Conservation (phyloP, 2,329 filamentous ascomycete genomes). For the Rhytidhysteron rufulum region DNA sequence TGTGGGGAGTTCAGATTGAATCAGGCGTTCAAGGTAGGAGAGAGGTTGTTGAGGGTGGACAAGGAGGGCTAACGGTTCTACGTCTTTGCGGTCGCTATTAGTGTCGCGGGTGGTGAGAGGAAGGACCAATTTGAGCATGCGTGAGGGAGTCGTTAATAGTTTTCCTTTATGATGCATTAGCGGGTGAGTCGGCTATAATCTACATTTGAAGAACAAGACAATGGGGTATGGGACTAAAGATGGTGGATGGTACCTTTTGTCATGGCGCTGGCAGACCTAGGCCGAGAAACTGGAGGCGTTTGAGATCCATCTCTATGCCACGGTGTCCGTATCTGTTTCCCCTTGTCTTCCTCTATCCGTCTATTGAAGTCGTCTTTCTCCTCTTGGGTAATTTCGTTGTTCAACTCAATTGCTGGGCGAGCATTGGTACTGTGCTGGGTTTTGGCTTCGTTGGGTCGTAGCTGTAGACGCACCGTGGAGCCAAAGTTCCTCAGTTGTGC, state of each 20-base stretch:
- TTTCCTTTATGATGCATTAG: conserved; percentile 53
- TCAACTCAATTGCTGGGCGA: conserved; percentile 36
- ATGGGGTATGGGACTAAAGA: no score
- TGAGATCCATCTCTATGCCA: conserved; percentile 64
- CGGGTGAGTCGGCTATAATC: no score
- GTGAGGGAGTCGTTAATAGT: conserved; percentile 73
- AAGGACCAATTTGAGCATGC: conserved; percentile 75
- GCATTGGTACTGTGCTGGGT: conserved; percentile 27
- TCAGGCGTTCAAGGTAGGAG: conserved; percentile 82
- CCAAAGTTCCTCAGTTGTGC: conserved; percentile 11
- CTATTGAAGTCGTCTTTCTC: conserved; percentile 45
- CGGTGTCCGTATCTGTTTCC: conserved; percentile 58
- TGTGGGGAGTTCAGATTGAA: conserved; percentile 79
- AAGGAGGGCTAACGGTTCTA: conserved; percentile 81
- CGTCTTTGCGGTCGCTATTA: conserved; percentile 60
- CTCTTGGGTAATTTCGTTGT: conserved; percentile 42
- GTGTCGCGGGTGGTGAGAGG: conserved; percentile 64
- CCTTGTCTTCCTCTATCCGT: conserved; percentile 45
- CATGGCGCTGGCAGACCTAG: conserved; percentile 55
- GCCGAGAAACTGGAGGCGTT: conserved; percentile 51
- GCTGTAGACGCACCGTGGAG: conserved; percentile 4
- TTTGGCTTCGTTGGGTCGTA: conserved; percentile 12
- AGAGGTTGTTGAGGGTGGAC: conserved; percentile 88
- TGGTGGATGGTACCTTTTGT: conserved; percentile 52
- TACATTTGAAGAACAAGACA: no score